Conservation (phyloP, 1,284 basidiomycete species). For the Ustilago curta region DNA sequence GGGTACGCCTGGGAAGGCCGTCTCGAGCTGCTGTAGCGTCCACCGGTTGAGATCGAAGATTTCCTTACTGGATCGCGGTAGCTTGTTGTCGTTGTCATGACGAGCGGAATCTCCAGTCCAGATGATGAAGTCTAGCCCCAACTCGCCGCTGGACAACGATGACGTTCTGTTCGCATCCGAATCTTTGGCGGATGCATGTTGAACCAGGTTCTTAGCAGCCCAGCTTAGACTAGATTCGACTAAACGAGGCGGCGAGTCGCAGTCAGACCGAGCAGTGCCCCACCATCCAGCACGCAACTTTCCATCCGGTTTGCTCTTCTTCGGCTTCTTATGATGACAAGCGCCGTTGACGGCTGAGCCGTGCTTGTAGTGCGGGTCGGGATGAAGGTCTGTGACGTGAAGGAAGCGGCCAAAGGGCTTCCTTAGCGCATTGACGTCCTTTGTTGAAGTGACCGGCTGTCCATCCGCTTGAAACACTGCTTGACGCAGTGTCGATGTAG, state of each 20-base stretch:
- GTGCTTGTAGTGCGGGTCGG: conserved; percentile 77
- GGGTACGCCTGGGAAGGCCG: conserved; percentile 81
- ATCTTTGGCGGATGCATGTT: not conserved
- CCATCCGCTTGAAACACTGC: conserved; percentile 16
- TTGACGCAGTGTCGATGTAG: conserved; percentile 12
- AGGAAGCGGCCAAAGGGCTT: conserved; percentile 77
- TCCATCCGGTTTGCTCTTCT: conserved; percentile 53
- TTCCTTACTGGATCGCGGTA: conserved; percentile 83
- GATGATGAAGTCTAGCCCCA: conserved; percentile 81
- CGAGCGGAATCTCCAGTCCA: conserved; percentile 94
- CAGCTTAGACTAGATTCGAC: conserved; percentile 85
- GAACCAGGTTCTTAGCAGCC: conserved; percentile 77
- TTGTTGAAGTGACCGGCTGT: not conserved
- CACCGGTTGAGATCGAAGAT: conserved; percentile 82
- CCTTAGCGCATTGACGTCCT: conserved; percentile 2
- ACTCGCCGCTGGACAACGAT: not conserved
- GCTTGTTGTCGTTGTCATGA: conserved; percentile 85
- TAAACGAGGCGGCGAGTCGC: conserved; percentile 83
- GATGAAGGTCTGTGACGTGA: conserved; percentile 84
- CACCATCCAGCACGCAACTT: conserved; percentile 66
- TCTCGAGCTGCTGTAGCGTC: conserved; percentile 79
- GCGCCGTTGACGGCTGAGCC: conserved; percentile 67
- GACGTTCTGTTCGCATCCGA: not conserved
- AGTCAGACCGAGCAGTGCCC: conserved; percentile 75
- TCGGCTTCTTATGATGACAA: conserved; percentile 58